These are phyloP conservation scores for Posidonia oceanica DNA, from an alignment of 116 monocot species.

Conservation along the genomic window DNA sequence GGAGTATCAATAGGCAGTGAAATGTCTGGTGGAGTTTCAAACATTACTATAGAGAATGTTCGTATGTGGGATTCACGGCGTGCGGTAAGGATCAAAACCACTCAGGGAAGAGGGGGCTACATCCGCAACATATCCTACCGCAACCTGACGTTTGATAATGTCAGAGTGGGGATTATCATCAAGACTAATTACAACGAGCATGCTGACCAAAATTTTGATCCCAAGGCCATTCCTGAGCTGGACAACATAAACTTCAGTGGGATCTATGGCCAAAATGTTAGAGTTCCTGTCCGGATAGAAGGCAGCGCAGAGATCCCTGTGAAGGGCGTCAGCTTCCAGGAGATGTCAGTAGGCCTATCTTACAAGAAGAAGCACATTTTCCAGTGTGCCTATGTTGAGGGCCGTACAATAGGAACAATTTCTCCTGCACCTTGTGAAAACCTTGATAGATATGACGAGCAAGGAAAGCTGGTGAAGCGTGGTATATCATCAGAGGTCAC, in stretches of 20 bases:
- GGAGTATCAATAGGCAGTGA: constrained; percentile 97
- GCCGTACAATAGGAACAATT: constrained; percentile 48
- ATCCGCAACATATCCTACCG: constrained; percentile 47
- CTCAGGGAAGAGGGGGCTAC: constrained; percentile 74
- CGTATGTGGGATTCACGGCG: constrained; percentile 56
- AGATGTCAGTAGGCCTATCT: constrained; percentile 46
- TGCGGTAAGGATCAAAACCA: constrained; percentile 74
- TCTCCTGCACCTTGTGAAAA: constrained; percentile 67
- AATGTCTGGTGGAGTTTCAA: constrained; percentile 93
- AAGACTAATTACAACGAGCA: constrained; percentile 87
- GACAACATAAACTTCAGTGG: constrained; percentile 40
- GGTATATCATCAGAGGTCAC: constrained; percentile 21
- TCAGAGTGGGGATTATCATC: constrained; percentile 60
- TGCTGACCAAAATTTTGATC: constrained; percentile 49
- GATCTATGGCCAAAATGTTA: constrained; percentile 46
- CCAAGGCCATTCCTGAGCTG: constrained; percentile 34
- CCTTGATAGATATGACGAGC: constrained; percentile 40
- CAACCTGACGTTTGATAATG: constrained; percentile 55
- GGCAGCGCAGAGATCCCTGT: constrained; percentile 74
- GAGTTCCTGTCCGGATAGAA: constrained; percentile 57
- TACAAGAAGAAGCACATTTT: constrained; percentile 52
- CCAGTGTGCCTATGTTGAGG: constrained; percentile 64
- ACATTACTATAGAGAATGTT: constrained; percentile 64
- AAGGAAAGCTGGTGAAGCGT: constrained; percentile 31
- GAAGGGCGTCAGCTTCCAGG: constrained; percentile 36